A percentile compares a stretch with the other conserved stretches of the same genome.
Evolutionary conservation across 768 basidiomycete genomes (phyloP).

Genomic region (Auriculariales sp.): DNA sequence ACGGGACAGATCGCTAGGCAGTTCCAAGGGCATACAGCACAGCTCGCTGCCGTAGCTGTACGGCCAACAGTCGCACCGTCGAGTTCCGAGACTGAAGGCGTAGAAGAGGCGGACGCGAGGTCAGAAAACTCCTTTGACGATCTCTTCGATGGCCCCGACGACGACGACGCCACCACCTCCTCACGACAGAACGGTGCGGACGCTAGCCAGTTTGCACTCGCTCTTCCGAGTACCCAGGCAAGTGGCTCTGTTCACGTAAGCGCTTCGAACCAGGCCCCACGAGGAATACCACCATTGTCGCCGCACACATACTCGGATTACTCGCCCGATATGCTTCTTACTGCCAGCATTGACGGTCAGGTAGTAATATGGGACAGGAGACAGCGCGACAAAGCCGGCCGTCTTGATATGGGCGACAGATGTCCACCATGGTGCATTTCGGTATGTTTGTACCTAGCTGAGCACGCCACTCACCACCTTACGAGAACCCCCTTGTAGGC

Average conservation of each 20-base stretch:
- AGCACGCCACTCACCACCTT: background rate
- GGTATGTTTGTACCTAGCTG: slow-evolving; percentile 30
- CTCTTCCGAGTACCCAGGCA: background rate
- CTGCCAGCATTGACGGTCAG: slow-evolving; percentile 83
- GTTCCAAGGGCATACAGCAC: slow-evolving; percentile 72
- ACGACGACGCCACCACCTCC: slow-evolving; percentile 5
- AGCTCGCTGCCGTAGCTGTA: slow-evolving; percentile 68
- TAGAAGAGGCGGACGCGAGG: slow-evolving; percentile 33
- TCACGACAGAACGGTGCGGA: background rate
- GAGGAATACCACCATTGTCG: slow-evolving; percentile 41
- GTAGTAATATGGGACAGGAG: slow-evolving; percentile 85
- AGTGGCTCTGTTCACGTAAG: background rate
- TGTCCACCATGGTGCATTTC: slow-evolving; percentile 94
- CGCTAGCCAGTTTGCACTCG: background rate
- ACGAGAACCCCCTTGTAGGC: slow-evolving; percentile 46
- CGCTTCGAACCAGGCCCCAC: slow-evolving; percentile 56
- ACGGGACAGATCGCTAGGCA: slow-evolving; percentile 66
- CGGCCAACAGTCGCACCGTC: slow-evolving; percentile 30
- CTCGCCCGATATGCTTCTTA: slow-evolving; percentile 77
- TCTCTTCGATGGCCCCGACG: slow-evolving; percentile 39
- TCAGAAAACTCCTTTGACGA: slow-evolving; percentile 79
- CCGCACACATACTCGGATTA: slow-evolving; percentile 41
- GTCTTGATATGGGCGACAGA: slow-evolving; percentile 81
- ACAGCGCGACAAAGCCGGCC: slow-evolving; percentile 52
- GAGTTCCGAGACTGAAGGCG: background rate